Conservation (phyloP, 2,329 filamentous ascomycete species). For the Lecanicillium sp. region DNA sequence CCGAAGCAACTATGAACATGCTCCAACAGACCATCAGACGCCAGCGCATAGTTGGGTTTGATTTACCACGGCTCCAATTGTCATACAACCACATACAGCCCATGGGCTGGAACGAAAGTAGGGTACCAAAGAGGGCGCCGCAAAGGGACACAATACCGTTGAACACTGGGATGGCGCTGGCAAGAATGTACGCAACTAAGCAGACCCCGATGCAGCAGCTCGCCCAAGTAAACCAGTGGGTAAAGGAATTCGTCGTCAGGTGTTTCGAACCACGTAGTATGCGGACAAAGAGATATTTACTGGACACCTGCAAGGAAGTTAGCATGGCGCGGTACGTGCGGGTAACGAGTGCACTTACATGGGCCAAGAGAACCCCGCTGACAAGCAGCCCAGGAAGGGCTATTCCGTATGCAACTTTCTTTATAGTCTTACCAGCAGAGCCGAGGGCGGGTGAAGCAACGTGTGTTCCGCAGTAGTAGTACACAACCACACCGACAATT, state of each 20-base stretch:
- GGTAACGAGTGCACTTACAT: constrained; percentile 14
- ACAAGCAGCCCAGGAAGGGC: constrained; percentile 41
- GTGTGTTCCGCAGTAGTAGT: constrained; percentile 54
- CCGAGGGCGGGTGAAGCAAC: constrained; percentile 56
- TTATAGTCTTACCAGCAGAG: constrained; percentile 49
- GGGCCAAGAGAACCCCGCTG: constrained; percentile 17
- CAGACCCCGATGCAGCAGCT: constrained; percentile 13
- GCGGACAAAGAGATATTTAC: constrained; percentile 23
- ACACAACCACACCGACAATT: constrained; percentile 51
- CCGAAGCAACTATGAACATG: constrained; percentile 25
- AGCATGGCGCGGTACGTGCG: background rate
- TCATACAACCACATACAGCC: constrained; percentile 35
- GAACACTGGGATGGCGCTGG: constrained; percentile 16
- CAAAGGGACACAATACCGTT: constrained; percentile 14
- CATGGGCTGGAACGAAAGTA: constrained; percentile 12
- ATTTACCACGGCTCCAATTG: constrained; percentile 22
- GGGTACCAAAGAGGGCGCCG: constrained; percentile 14
- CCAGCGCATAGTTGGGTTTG: constrained; percentile 11
- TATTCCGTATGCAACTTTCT: constrained; percentile 55
- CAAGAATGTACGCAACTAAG: constrained; percentile 16
- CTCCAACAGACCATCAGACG: constrained; percentile 14
- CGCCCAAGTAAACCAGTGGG: constrained; percentile 23
- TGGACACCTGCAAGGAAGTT: constrained; percentile 8
- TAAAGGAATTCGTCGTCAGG: constrained; percentile 16
- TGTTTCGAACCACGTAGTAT: constrained; percentile 20